Evolutionary conservation across 2,329 filamentous ascomycete genomes (phyloP).

Genomic region (Parasarocladium wereldwijsianum): DNA sequence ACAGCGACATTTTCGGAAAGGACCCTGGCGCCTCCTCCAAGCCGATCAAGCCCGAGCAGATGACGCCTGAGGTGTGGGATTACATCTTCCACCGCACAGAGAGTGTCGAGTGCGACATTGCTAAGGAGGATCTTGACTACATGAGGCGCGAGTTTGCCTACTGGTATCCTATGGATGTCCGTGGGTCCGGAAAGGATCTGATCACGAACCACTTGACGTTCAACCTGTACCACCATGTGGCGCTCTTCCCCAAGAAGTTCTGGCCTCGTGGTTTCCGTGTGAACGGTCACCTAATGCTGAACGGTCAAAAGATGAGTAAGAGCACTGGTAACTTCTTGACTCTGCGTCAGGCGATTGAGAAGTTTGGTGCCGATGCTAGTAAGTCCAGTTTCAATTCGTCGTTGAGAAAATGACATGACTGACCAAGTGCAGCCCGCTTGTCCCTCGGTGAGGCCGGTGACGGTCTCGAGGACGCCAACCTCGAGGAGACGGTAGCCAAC

Average conservation of each 20-base stretch:
- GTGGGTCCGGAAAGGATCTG: conserved; percentile 82
- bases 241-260: conserved; percentile 74
- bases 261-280: conserved; percentile 78
- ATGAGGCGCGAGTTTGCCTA: conserved; percentile 92
- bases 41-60: conserved; percentile 65
- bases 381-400: background rate
- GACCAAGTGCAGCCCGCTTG: conserved; percentile 44
- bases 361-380: conserved; percentile 81
- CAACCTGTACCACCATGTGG: conserved; percentile 85
- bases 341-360: conserved; percentile 67
- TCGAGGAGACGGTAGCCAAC: conserved; percentile 90
- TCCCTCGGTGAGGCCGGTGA: conserved; percentile 91
- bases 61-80: conserved; percentile 94
- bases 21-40: conserved; percentile 41
- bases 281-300: conserved; percentile 87
- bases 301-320: conserved; percentile 98
- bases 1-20: conserved; percentile 75
- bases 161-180: conserved; percentile 86
- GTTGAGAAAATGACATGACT: background rate
- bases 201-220: conserved; percentile 93
- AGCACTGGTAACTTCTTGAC: conserved; percentile 96
- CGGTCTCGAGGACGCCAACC: conserved; percentile 89
- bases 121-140: conserved; percentile 55
- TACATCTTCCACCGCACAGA: conserved; percentile 77
- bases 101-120: conserved; percentile 56